Evolutionary conservation across 305 asterid species (phyloP), one percentile per base, ranked within the genome.

Genomic region (Petunia hybrid): DNA sequence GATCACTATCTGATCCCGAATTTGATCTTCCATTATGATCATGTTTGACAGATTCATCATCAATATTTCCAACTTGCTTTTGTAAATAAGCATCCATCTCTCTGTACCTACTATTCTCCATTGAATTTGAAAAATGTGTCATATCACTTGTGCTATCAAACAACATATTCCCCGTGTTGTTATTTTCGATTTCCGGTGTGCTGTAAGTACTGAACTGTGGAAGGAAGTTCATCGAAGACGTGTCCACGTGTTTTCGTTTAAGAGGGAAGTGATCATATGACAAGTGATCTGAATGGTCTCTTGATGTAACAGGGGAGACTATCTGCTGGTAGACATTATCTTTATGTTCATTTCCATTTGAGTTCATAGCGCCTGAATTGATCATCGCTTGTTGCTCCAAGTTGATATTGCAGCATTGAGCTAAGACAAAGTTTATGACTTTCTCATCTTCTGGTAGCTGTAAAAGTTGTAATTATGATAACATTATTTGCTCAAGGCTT

Each of bases 391-490:
- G 76, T 83, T 89, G 92, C 46, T 93, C 92, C 42, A 92, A 91
- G 62, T 90, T 36, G 74, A 84, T 85, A 13, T 86, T 84, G 87
- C 80, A 89, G 88, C 87, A 88, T 66, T 91, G 94, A 16, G 89
- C 81, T 82, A 85, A 83, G 63, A 94, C 81, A 39, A 89, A 90
- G 48, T 94, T 92, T 75, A 89, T 68, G 48, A 91, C 88, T 61
- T 91, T 86, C 38, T 84, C 89, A 87, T 94, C 97, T 82, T 94
- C 94, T 56, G 90, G 83, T 43, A 91, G 91, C 98, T 93, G 85
- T 48, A 84, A 81, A 7, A n/a, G 40, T 43, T 42, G 7, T 14
- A 48, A 5, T 7, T 40, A 70, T 61, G 35, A 5, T 8, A 59
- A 7, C 1, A 40, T 77, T 42, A 48, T 57, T 3, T 38, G 39